Conservation (phyloP, 1,139 yeast species). For the Candida freyschussii region DNA sequence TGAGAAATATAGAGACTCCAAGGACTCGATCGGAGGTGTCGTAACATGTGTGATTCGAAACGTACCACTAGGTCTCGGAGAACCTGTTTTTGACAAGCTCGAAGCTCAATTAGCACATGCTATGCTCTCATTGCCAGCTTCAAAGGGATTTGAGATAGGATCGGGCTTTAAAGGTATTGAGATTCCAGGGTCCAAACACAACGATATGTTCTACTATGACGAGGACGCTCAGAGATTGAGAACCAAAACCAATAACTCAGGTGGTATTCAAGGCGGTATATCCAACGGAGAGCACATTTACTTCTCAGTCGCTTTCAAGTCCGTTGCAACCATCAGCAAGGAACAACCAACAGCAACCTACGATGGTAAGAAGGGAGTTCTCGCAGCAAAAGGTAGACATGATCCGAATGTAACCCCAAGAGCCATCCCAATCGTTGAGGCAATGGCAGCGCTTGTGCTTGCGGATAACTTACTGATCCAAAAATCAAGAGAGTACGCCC, state of each 20-base stretch:
- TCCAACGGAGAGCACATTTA: slow-evolving; percentile 93
- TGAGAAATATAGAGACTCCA: slow-evolving; percentile 77
- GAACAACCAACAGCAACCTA: slow-evolving; percentile 85
- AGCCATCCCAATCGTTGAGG: slow-evolving; percentile 97
- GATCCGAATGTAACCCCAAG: slow-evolving; percentile 98
- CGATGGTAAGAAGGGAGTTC: slow-evolving; percentile 78
- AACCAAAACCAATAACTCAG: slow-evolving; percentile 87
- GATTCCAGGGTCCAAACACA: slow-evolving; percentile 91
- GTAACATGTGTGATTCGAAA: slow-evolving; percentile 96
- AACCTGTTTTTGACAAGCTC: slow-evolving; percentile 93
- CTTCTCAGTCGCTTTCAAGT: slow-evolving; percentile 93
- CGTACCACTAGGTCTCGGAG: slow-evolving; percentile 91
- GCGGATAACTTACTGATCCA: slow-evolving; percentile 85
- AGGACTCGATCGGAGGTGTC: slow-evolving; percentile 96
- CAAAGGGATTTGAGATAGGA: slow-evolving; percentile 96
- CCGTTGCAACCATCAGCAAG: slow-evolving; percentile 95
- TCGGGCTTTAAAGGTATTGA: slow-evolving; percentile 89
- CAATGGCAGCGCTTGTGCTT: slow-evolving; percentile 92
- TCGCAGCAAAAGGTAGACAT: slow-evolving; percentile 96
- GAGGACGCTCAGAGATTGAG: slow-evolving; percentile 55
- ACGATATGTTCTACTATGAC: slow-evolving; percentile 73
- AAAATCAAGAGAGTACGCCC: slow-evolving; percentile 67
- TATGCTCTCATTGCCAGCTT: slow-evolving; percentile 95
- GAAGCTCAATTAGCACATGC: slow-evolving; percentile 97
- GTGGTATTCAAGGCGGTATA: slow-evolving; percentile 98